phyloP scores from a whole-genome alignment of 768 basidiomycete genomes.

The Mycena floridula region DNA sequence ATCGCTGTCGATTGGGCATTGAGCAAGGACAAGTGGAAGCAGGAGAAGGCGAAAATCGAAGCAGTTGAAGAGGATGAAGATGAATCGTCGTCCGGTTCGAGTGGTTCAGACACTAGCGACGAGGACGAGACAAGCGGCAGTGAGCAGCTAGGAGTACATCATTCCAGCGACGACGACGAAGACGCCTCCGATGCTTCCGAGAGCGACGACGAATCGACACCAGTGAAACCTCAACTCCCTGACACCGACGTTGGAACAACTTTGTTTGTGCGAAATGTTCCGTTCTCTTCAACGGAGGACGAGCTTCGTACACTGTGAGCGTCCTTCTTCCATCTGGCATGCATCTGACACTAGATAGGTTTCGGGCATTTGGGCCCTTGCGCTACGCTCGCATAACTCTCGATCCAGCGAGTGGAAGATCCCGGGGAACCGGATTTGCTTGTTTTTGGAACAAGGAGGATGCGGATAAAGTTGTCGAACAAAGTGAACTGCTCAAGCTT shows the following conservation, averaged over 20 bases:
- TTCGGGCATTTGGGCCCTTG: conserved; percentile 86
- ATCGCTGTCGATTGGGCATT: conserved; percentile 97
- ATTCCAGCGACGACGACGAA: conserved; percentile 30
- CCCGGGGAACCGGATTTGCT: conserved; percentile 92
- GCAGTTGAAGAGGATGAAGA: conserved; percentile 29
- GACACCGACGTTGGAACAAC: conserved; percentile 86
- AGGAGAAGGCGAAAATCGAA: conserved; percentile 57
- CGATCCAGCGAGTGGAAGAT: conserved; percentile 77
- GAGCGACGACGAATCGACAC: conserved; percentile 33
- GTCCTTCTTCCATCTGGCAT: too few species aligned
- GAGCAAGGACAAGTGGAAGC: conserved; percentile 89
- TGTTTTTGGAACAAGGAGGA: conserved; percentile 95
- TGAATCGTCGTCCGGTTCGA: conserved; percentile 15
- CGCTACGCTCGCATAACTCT: conserved; percentile 90
- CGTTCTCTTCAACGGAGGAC: conserved; percentile 89
- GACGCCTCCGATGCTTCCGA: conserved; percentile 30
- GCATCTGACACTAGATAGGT: conserved; percentile 38
- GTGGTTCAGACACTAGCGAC: conserved; percentile 23
- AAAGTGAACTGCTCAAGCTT: conserved; percentile 64
- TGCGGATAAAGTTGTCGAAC: conserved; percentile 78
- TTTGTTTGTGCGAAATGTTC: conserved; percentile 89
- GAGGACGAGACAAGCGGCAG: conserved; percentile 18
- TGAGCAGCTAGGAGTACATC: conserved; percentile 2
- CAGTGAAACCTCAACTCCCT: conserved; percentile 64
- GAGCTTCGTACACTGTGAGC: conserved; percentile 80